A percentile compares a stretch with the other conserved stretches of the same genome.
Evolutionary conservation across 106 monocot species (phyloP).

Genomic region (Ottelia alismoides): DNA sequence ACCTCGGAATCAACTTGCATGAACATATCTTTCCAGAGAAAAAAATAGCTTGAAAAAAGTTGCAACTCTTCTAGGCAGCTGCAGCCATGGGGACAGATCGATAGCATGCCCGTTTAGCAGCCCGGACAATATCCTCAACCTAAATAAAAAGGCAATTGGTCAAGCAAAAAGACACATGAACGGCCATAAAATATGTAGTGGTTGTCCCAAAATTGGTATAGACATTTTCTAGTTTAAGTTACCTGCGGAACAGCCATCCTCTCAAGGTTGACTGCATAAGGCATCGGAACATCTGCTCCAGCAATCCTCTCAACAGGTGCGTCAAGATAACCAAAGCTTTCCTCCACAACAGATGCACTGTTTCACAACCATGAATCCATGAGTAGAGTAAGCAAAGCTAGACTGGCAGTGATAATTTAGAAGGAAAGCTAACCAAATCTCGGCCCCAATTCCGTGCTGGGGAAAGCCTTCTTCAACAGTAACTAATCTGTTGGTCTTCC

Average conservation of each 20-base stretch:
- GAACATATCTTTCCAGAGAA: no score
- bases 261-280: conserved; percentile 89
- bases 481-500: conserved; percentile 90
- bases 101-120: conserved; percentile 57
- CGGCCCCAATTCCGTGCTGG: conserved; percentile 83
- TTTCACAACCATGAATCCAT: neutral
- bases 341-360: conserved; percentile 75
- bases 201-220: no score
- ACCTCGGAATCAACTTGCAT: no score
- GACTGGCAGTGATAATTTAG: neutral
- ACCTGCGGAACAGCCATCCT: conserved; percentile 94
- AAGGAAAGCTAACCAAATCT: conserved; percentile 54
- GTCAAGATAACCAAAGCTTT: conserved; percentile 90
- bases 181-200: no score
- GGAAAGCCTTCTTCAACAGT: conserved; percentile 96
- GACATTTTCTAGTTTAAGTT: no score
- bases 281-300: conserved; percentile 96
- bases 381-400: neutral
- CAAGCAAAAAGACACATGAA: no score
- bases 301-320: conserved; percentile 91
- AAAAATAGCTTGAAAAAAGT: no score
- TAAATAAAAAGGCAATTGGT: no score
- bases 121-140: conserved; percentile 67
- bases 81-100: conserved; percentile 44
- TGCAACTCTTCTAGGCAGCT: no score